phyloP scores from a whole-genome alignment of 2,329 filamentous ascomycete genomes.

The Alternaria viburni region DNA sequence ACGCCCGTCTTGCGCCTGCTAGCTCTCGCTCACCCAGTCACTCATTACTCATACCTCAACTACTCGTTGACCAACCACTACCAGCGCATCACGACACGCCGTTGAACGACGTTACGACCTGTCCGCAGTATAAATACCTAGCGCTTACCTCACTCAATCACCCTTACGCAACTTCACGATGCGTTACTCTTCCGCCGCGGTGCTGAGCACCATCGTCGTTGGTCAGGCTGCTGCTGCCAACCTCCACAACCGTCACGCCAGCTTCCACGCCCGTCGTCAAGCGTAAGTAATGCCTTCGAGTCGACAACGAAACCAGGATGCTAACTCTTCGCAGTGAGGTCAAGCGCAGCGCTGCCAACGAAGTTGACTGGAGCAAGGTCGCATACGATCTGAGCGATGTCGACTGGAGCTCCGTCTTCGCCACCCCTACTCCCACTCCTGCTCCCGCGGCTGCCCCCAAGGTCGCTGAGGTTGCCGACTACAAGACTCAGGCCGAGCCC shows the following conservation, averaged over 20 bases:
- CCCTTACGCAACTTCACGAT: slow-evolving; percentile 27
- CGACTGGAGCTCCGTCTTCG: slow-evolving; percentile 33
- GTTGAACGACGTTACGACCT: slow-evolving; percentile 37
- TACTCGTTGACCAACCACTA: slow-evolving; percentile 3
- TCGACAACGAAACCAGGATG: background rate
- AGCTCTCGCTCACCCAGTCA: slow-evolving; percentile 32
- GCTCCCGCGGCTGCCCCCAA: slow-evolving; percentile 1
- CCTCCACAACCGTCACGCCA: slow-evolving; percentile 42
- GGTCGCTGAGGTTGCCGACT: slow-evolving; percentile 17
- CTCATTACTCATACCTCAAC: slow-evolving; percentile 26
- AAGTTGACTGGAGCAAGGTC: slow-evolving; percentile 41
- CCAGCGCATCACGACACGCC: slow-evolving; percentile 17
- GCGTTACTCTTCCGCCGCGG: slow-evolving; percentile 46
- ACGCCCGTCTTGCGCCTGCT: slow-evolving; percentile 36
- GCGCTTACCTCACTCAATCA: slow-evolving; percentile 5
- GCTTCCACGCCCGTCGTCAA: slow-evolving; percentile 46
- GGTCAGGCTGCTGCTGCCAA: slow-evolving; percentile 44
- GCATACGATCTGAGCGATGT: slow-evolving; percentile 35
- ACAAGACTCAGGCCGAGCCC: slow-evolving; percentile 14
- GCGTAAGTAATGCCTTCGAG: slow-evolving; percentile 28
- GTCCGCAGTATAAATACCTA: slow-evolving; percentile 17
- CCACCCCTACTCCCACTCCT: slow-evolving; percentile 17
- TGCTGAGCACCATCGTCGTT: slow-evolving; percentile 47
- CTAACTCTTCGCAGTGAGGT: slow-evolving; percentile 32
- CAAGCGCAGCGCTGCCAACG: slow-evolving; percentile 33